A percentile compares a stretch with the other conserved stretches of the same genome.
These are phyloP conservation scores for Didymosphaeria variabile DNA, from an alignment of 2,329 filamentous ascomycete species.

Conservation along the genomic window DNA sequence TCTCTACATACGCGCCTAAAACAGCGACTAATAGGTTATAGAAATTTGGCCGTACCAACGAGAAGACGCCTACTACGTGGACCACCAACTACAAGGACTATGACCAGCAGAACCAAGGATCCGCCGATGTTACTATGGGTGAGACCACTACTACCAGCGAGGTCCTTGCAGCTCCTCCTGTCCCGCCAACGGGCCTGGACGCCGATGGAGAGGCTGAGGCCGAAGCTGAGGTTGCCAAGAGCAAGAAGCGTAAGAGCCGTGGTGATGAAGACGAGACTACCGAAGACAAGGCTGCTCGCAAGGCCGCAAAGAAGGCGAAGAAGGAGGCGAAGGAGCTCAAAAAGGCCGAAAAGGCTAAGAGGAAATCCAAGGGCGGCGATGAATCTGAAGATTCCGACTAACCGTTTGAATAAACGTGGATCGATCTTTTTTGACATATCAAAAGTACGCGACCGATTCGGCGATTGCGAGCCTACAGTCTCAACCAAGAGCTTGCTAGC, in stretches of 20 bases:
- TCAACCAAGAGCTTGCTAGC: background rate
- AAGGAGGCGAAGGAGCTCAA: slow-evolving; percentile 39
- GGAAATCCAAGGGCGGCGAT: slow-evolving; percentile 44
- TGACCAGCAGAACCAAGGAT: slow-evolving; percentile 36
- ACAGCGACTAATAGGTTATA: slow-evolving; percentile 50
- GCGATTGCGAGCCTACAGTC: slow-evolving; percentile 7
- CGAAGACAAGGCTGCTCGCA: slow-evolving; percentile 59
- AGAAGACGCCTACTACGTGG: slow-evolving; percentile 94
- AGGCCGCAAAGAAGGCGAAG: slow-evolving; percentile 80
- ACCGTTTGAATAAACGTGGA: slow-evolving; percentile 25
- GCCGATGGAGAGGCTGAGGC: slow-evolving; percentile 29
- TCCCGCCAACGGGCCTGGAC: slow-evolving; percentile 41
- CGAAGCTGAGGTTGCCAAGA: slow-evolving; percentile 42
- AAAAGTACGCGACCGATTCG: slow-evolving; percentile 17
- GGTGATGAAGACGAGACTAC: slow-evolving; percentile 55
- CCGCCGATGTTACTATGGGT: slow-evolving; percentile 32
- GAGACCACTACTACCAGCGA: slow-evolving; percentile 45
- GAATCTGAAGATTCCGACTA: slow-evolving; percentile 45
- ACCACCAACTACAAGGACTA: slow-evolving; percentile 91
- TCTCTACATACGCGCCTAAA: background rate
- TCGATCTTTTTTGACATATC: slow-evolving; percentile 26
- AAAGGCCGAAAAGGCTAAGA: slow-evolving; percentile 38
- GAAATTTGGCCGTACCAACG: slow-evolving; percentile 94
- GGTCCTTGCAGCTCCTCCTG: slow-evolving; percentile 48
- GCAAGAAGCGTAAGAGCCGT: slow-evolving; percentile 59